phyloP scores from a whole-genome alignment of 2,329 filamentous ascomycete species.

The Arthroderma sp. region DNA sequence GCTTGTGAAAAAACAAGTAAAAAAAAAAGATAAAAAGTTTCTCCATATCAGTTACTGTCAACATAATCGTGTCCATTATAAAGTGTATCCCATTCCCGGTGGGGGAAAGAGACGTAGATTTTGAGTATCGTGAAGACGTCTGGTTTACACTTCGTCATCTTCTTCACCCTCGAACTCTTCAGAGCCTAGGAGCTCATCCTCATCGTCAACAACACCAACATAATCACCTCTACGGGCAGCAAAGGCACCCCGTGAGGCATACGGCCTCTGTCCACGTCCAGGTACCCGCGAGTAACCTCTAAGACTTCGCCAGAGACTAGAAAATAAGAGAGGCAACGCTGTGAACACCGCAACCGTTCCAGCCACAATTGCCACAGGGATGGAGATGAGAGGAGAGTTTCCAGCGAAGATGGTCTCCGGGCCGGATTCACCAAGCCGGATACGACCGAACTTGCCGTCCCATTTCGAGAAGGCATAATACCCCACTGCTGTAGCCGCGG shows the following conservation, averaged over 20 bases:
- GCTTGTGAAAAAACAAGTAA: not conserved
- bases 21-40: not conserved
- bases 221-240: conserved; percentile 80
- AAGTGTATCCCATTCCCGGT: not conserved
- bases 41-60: not conserved
- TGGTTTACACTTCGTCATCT: conserved; percentile 43
- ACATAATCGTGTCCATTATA: conserved; percentile 3
- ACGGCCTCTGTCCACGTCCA: conserved; percentile 49
- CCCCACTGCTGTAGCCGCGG: conserved; percentile 57
- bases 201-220: conserved; percentile 76
- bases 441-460: conserved; percentile 82
- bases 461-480: conserved; percentile 79
- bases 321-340: conserved; percentile 58
- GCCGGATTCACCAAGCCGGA: conserved; percentile 63
- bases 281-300: conserved; percentile 36
- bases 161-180: conserved; percentile 91
- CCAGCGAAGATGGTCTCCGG: conserved; percentile 45
- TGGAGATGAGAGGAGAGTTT: conserved; percentile 66
- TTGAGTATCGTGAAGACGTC: not conserved
- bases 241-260: conserved; percentile 82
- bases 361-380: conserved; percentile 67
- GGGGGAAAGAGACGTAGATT: not conserved
- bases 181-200: conserved; percentile 73
- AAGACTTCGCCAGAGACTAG: conserved; percentile 59
- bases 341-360: conserved; percentile 67